Evolutionary conservation across 2,329 filamentous ascomycete genomes (phyloP).

Genomic region (Scytalidium sp.): DNA sequence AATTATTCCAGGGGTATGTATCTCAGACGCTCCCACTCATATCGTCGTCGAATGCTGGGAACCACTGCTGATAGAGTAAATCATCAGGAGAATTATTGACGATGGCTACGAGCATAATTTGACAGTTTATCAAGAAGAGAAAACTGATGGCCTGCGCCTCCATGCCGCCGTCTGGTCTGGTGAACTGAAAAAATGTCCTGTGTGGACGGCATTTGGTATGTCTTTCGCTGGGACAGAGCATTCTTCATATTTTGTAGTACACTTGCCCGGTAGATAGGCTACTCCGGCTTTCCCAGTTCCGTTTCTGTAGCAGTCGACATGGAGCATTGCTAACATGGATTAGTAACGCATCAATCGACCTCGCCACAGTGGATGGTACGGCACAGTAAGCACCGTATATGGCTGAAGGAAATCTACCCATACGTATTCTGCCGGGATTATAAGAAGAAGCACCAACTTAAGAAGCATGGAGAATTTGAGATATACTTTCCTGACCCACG

Average conservation of each 20-base stretch:
- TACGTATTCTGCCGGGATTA: constrained; percentile 60
- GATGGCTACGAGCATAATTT: constrained; percentile 52
- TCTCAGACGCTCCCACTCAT: neutral
- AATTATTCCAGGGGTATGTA: constrained; percentile 55
- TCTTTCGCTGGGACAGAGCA: neutral
- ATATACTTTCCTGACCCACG: constrained; percentile 23
- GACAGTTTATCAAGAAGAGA: constrained; percentile 49
- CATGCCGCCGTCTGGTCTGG: constrained; percentile 56
- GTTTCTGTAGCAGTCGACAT: too few species aligned
- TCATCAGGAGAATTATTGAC: constrained; percentile 50
- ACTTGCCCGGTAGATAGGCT: too few species aligned
- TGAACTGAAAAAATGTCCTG: constrained; percentile 49
- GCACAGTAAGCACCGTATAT: constrained; percentile 43
- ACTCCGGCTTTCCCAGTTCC: too few species aligned
- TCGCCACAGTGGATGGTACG: constrained; percentile 50
- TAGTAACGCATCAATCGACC: constrained; percentile 51
- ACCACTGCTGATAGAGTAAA: neutral
- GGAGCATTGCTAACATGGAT: neutral
- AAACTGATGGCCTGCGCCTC: constrained; percentile 48
- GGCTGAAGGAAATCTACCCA: constrained; percentile 51
- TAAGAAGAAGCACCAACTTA: constrained; percentile 49
- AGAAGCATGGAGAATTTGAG: constrained; percentile 29
- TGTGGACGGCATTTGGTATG: constrained; percentile 64
- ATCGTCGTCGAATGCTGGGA: neutral
- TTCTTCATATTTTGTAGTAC: neutral